These are phyloP conservation scores for Nymphaea thermarum DNA, from an alignment of 164 flowering plant genomes.

Conservation along the genomic window DNA sequence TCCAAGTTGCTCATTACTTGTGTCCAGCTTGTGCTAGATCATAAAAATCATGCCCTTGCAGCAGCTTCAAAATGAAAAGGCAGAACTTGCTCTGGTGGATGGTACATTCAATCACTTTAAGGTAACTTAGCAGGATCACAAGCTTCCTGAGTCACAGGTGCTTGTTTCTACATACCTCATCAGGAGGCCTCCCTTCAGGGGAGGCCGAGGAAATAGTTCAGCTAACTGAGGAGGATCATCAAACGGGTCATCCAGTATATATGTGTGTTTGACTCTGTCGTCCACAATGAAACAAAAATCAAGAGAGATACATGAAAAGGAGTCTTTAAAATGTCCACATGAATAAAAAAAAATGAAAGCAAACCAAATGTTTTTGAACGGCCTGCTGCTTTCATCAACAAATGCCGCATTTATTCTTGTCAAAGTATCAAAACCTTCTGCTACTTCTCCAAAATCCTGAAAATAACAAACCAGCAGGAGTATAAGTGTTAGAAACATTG, in stretches of 20 bases:
- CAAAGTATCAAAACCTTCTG: constrained; percentile 82
- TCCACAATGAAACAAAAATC: background rate
- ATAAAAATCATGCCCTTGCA: too few species aligned
- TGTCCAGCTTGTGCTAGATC: too few species aligned
- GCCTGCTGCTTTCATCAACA: constrained; percentile 79
- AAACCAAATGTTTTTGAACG: constrained; percentile 78
- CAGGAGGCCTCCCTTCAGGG: constrained; percentile 84
- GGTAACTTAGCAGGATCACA: constrained; percentile 53
- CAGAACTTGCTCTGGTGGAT: too few species aligned
- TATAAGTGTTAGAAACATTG: too few species aligned
- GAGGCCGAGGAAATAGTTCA: constrained; percentile 76
- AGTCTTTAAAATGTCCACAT: background rate
- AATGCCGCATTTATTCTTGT: constrained; percentile 84
- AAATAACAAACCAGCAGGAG: too few species aligned
- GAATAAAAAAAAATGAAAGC: background rate
- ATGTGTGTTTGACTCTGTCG: constrained; percentile 80
- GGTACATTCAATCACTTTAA: too few species aligned
- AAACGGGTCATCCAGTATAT: constrained; percentile 86
- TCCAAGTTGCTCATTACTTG: too few species aligned
- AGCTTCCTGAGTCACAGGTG: constrained; percentile 61
- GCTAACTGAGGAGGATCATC: constrained; percentile 80
- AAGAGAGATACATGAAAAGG: background rate
- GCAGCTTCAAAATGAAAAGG: too few species aligned
- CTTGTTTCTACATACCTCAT: constrained; percentile 64
- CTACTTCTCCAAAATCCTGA: constrained; percentile 6